phyloP scores from a whole-genome alignment of 1,139 yeast genomes.

The Protomyces inundatus region DNA sequence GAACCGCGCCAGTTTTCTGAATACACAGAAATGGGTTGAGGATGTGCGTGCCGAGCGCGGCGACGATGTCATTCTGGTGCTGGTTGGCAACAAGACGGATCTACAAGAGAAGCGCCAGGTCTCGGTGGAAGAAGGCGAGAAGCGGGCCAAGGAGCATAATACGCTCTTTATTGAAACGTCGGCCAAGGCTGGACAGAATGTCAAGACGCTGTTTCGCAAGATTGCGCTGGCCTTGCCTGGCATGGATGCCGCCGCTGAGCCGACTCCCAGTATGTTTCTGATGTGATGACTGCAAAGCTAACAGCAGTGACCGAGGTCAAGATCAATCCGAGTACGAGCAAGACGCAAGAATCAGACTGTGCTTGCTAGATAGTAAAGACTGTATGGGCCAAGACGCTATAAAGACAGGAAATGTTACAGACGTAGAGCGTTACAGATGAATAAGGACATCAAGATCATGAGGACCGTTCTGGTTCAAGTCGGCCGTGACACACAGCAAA shows the following conservation, averaged over 20 bases:
- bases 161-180: conserved; percentile 88
- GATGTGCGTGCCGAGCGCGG: conserved; percentile 76
- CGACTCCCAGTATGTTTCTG: background rate
- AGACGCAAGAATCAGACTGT: conserved; percentile 16
- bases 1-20: conserved; percentile 67
- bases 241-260: conserved; percentile 46
- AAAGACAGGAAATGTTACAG: background rate
- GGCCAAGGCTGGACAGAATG: conserved; percentile 91
- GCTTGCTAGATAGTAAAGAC: conserved; percentile 1
- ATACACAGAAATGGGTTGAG: conserved; percentile 73
- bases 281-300: conserved; percentile 40
- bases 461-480: background rate
- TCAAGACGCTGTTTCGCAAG: conserved; percentile 78
- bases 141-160: conserved; percentile 68
- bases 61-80: conserved; percentile 59
- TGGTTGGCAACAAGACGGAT: conserved; percentile 81
- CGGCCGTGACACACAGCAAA: conserved; percentile 1
- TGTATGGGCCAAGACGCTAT: background rate
- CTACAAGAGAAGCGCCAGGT: conserved; percentile 69
- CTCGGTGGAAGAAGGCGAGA: conserved; percentile 71
- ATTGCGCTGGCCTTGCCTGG: conserved; percentile 91
- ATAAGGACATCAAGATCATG: background rate
- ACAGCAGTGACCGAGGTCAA: conserved; percentile 57
- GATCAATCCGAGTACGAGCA: conserved; percentile 40
- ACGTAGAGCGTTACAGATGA: background rate